Evolutionary conservation across 768 basidiomycete genomes (phyloP).

Genomic region (Lactarius evosmus): DNA sequence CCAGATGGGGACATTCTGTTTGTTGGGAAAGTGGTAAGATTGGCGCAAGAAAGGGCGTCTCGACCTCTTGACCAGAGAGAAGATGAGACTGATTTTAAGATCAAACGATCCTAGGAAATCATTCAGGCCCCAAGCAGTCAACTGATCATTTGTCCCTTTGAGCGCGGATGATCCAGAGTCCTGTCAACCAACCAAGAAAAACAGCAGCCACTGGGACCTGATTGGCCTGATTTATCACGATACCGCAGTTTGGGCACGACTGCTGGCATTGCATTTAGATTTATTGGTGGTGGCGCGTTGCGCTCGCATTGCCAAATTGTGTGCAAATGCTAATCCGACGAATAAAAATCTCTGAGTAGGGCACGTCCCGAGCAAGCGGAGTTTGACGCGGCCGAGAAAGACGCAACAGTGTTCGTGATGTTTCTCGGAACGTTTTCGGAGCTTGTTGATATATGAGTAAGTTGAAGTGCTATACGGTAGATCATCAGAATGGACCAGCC

Average conservation of each 20-base stretch:
- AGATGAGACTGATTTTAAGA: not conserved
- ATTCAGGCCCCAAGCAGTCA: too few species aligned
- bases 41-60: not conserved
- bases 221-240: too few species aligned
- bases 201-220: not conserved
- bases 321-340: not conserved
- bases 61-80: not conserved
- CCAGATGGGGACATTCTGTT: not conserved
- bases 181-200: too few species aligned
- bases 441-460: not conserved
- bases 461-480: too few species aligned
- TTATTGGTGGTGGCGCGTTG: not conserved
- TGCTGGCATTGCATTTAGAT: too few species aligned
- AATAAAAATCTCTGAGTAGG: not conserved
- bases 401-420: too few species aligned
- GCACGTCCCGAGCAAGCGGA: too few species aligned
- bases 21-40: not conserved
- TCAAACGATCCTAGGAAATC: not conserved
- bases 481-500: not conserved
- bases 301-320: not conserved
- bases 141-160: not conserved
- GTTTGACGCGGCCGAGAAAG: too few species aligned
- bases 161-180: not conserved
- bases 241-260: too few species aligned
- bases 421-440: not conserved